Base-by-base conservation (phyloP, 164 flowering plant genomes). In the Malania oleifera region DNA sequence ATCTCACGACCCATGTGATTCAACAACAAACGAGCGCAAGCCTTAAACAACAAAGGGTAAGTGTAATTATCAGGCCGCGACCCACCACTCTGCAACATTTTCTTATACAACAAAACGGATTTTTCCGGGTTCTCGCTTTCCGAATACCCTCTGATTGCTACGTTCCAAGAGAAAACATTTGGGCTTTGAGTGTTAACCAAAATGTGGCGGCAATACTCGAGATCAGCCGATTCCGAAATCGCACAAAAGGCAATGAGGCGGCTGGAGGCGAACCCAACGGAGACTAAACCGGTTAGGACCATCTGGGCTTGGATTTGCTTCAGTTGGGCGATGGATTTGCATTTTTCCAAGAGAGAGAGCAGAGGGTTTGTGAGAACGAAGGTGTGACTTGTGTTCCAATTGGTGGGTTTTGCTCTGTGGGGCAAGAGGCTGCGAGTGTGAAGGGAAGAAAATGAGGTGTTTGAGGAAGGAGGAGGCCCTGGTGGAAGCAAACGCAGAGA, bases 281-380 rank as follows among this genome's bases (percentile, higher is more conserved):
- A 37, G 67, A 77, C 41, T 5, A 77, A 62, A 0, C 82, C 82
- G 1, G 79, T 65, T 5, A 69, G 15, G 40, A 68, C 68, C 84
- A 82, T 75, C 43, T 79, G 82, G 52, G 89, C 58, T 27, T 86
- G 92, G 59, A 82, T 74, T 68, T 81, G 89, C 66, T 70, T 72
- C 67, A 82, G 57, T 13, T 81, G 87, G 50, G 55, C 19, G 51
- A 82, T 61, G 57, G 80, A 77, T 50, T 64, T 74, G 80, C 84
- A 86, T 58, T 65, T 76, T 56, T 74, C 76, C 8, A 80, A 54
- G 18, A 81, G 73, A 27, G 73, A 63, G 50, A 83, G 82, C 24
- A 77, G 63, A 14, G 81, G 84, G 59, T 75, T 67, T 39, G 67
- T 35, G 29, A 52, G 78, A 43, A 62, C 56, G 11, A 67, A 67